Base-by-base conservation (phyloP, 768 basidiomycete genomes). In the Boletus sp. region DNA sequence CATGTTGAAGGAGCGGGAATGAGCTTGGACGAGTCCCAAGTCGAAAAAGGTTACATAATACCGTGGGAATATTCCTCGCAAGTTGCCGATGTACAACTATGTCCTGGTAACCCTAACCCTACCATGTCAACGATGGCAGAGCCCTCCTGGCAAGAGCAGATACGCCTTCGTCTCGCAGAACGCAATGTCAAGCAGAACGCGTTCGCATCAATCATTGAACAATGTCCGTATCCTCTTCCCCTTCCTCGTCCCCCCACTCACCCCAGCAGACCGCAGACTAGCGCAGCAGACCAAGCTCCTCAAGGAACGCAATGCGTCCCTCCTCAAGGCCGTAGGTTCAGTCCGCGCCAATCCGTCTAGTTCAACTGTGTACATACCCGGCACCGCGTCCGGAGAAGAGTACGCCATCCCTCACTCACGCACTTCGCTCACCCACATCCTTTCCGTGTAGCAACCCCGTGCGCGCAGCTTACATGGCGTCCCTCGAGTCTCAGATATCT, bases 401-500 rank as follows among this genome's bases (percentile, higher is more conserved):
- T 92, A 66, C 60, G 87, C 53, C 43, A 2, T 14, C 19, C 33
- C 46, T 54, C 58, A 5, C 51, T 13, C 37, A 44, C 35, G 21
- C 30, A 9, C 25, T 11, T 38, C 35, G 4, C 41, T 43, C 32
- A 29, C 57, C 41, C 39, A 54, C 32, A 27, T 46, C 33, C 51
- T 37, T 30, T 39, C 17, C 34, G 29, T 48, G 53, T 62, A 93
- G 89, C 59, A 90, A 93, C 68, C 87, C 92, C 25, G 88, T 95
- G 39, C 84, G 87, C 40, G 83, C 87, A 35, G 93, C 93, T 15
- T 93, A 96, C 71, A 84, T 95, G 70, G 77, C 86, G 1, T 97
- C 96, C 19, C 84, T 98, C 45, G 95, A 98, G 71, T 87, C 89
- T 5, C 94, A 98, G 67, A 90, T 98, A 70, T 92, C 93, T 2